Conservation (phyloP, 2,329 filamentous ascomycete species). For the Trichoderma sp. region DNA sequence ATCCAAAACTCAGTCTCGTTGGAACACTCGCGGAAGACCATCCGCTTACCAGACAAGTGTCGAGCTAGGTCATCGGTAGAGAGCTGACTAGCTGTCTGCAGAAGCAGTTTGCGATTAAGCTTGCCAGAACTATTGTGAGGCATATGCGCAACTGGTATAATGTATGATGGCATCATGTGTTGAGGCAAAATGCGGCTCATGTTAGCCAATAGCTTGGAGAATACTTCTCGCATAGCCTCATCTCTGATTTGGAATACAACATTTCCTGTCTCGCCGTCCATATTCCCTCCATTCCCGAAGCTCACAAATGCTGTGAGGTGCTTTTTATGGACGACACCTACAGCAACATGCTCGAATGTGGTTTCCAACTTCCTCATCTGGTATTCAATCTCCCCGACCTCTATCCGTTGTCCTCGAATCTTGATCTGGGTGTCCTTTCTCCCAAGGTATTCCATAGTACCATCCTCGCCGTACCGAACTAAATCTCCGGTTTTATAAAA, state of each 20-base stretch:
- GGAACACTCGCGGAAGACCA: neutral
- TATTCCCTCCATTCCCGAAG: neutral
- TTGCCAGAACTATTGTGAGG: constrained; percentile 16
- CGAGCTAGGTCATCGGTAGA: neutral
- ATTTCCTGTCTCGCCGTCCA: neutral
- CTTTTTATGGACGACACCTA: neutral
- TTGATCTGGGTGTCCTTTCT: constrained; percentile 14
- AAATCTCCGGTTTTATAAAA: constrained; percentile 14
- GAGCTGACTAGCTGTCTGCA: neutral
- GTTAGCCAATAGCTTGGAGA: neutral
- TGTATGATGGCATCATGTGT: constrained; percentile 23
- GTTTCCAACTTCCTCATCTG: neutral
- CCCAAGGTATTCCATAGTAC: neutral
- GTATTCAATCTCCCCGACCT: constrained; percentile 12
- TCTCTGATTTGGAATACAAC: neutral
- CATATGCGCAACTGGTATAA: constrained; percentile 6
- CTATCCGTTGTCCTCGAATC: constrained; percentile 12
- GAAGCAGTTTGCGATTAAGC: constrained; percentile 9
- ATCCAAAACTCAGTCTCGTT: constrained; percentile 4
- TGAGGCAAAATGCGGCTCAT: constrained; percentile 23
- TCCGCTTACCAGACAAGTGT: neutral
- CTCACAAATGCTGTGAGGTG: neutral
- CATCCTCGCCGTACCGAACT: neutral
- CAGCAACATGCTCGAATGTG: constrained; percentile 1
- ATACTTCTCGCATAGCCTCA: neutral